Evolutionary conservation across 2,329 filamentous ascomycete genomes (phyloP), one percentile per base, ranked within the genome.

Genomic region (Arthrobotrys musiformis): DNA sequence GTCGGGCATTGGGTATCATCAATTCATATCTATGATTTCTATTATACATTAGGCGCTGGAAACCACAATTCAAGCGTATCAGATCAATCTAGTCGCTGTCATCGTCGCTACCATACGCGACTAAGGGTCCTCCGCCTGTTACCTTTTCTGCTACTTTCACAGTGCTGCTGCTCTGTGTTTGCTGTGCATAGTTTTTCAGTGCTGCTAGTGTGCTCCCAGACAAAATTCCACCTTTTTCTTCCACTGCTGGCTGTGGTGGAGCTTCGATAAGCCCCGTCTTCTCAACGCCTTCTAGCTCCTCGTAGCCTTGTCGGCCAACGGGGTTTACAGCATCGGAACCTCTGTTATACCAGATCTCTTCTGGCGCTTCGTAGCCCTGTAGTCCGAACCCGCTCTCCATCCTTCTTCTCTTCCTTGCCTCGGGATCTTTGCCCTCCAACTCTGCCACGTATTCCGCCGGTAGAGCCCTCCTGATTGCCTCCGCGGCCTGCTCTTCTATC

Each of bases 401-500:
- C 84, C 93, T 96, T 83, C 94, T 89, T 81, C 94, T 87, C 85
- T 97, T 98, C 82, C 90, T 88, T 44, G 93, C 92, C 81, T 94
- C 93, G 0, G 92, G 92, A 79, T 97, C 93, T 61, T 92, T 89
- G 15, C 95, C 95, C 83, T 99, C 95, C 56, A 99, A 90, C 85
- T 99, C 93, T 0, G 93, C 93, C 0, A 99, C 90, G 79, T 95
- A 98, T 28, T 93, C 93, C 0, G 91, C 93, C 0, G 95, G 95
- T 3, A 99, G 85, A 0, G 95, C 94, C 79, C 92, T 88, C 17
- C 95, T 87, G 70, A 99, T 93, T 0, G 95, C 96, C 81, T 97
- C 95, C 0, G 95, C 95, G 1, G 95, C 95, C 83, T 99, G 95
- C 82, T 99, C 95, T 82, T 99, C 95, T 76, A 99, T 91, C 44